Conservation (phyloP, 2,329 filamentous ascomycete species). For the Nemania sp. region DNA sequence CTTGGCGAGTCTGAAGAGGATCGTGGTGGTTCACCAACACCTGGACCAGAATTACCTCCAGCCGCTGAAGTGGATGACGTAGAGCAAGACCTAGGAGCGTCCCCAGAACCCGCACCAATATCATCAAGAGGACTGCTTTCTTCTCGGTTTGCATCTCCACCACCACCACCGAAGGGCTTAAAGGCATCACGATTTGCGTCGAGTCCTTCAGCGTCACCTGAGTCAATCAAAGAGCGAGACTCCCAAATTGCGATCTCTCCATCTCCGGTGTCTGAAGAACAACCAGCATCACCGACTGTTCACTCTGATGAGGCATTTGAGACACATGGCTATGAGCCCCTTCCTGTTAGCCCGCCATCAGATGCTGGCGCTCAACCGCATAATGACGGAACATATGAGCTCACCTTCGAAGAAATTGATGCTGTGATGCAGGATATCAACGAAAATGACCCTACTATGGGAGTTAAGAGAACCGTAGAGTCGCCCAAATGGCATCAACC, state of each 20-base stretch:
- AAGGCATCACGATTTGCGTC: slow-evolving; percentile 62
- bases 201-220: slow-evolving; percentile 57
- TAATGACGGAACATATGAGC: slow-evolving; percentile 53
- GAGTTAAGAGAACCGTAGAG: slow-evolving; percentile 73
- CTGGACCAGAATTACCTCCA: slow-evolving; percentile 47
- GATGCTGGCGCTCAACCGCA: slow-evolving; percentile 43
- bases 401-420: slow-evolving; percentile 86
- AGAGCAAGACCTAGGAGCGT: slow-evolving; percentile 32
- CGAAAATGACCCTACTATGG: slow-evolving; percentile 77
- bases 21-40: slow-evolving; percentile 51
- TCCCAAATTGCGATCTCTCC: slow-evolving; percentile 60
- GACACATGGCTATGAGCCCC: slow-evolving; percentile 51
- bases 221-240: slow-evolving; percentile 57
- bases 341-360: slow-evolving; percentile 50
- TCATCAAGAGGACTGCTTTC: slow-evolving; percentile 46
- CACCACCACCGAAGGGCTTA: slow-evolving; percentile 55
- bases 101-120: slow-evolving; percentile 39
- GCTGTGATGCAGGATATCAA: slow-evolving; percentile 90
- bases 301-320: slow-evolving; percentile 45
- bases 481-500: slow-evolving; percentile 61
- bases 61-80: slow-evolving; percentile 38
- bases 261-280: slow-evolving; percentile 51
- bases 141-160: slow-evolving; percentile 53
- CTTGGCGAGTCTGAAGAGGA: slow-evolving; percentile 48
- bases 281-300: slow-evolving; percentile 14